Evolutionary conservation across 2,329 filamentous ascomycete genomes (phyloP), one percentile per base, ranked within the genome.

Genomic region (Aureobasidium sp.): DNA sequence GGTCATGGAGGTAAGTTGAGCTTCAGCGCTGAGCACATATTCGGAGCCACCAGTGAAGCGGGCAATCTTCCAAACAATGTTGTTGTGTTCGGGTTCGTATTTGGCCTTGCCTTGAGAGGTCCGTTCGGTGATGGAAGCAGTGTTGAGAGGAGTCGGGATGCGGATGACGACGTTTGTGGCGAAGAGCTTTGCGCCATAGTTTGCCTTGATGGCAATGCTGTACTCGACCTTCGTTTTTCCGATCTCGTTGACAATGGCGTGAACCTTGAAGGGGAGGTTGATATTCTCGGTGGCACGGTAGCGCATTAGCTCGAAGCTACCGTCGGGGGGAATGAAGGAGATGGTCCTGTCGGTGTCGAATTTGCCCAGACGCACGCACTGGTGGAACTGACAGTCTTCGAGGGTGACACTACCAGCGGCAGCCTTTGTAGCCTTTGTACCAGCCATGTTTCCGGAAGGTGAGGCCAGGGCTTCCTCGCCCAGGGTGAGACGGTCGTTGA

Each of bases 241-340:
- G 64, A 97, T 84, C 76, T 99, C 94, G 73, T 96, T 96, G 71
- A 99, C 94, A 68, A 99, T 99, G 67, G 93, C 93, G 73, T 99
- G 94, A 11, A 99, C 91, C 75, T 97, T 97, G 84, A 99, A 99
- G 0, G 94, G 95, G 17, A 99, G 81, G 73, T 99, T 99, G 73
- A 99, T 93, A 72, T 99, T 99, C 75, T 99, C 94, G 27, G 93
- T 97, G 12, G 94, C 92, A 58, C 95, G 91, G 76, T 99, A 99
- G 52, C 92, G 88, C 94, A 99, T 99, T 65, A 99, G 83, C 78
- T 99, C 94, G 75, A 99, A 99, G 73, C 97, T 93, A 67, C 94
- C 94, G 73, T 99, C 94, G 3, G 94, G 94, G 2, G 94, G 94
- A 41, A 99, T 87, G 74, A 99, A 97, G 64, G 89, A 94, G 75